Conservation (phyloP, 139 green algal species). For the Protoeuglena noctilucae region DNA sequence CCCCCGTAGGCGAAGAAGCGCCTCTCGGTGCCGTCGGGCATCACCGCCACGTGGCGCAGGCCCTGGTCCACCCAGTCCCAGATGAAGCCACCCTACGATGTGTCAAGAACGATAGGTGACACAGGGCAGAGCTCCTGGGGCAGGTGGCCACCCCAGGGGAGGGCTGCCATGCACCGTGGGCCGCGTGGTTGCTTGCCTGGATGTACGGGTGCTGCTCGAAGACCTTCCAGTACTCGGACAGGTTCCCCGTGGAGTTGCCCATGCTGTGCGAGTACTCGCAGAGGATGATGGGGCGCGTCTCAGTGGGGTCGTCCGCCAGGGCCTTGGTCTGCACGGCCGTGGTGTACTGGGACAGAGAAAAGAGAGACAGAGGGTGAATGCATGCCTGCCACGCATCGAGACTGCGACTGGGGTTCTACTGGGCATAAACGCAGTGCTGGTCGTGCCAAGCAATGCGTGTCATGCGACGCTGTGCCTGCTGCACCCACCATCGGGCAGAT, state of each 20-base stretch:
- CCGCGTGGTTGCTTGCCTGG: slow-evolving; percentile 9
- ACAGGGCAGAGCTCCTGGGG: too few relatives aligned
- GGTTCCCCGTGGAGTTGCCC: slow-evolving; percentile 89
- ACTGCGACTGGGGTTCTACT: too few relatives aligned
- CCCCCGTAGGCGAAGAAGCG: slow-evolving; percentile 75
- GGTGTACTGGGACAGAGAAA: too few relatives aligned
- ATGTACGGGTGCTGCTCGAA: slow-evolving; percentile 40
- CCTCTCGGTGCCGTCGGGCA: slow-evolving; percentile 10
- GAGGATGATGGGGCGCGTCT: slow-evolving; percentile 66
- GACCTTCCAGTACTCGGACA: slow-evolving; percentile 72
- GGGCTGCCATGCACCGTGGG: too few relatives aligned
- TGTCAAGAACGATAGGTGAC: too few relatives aligned
- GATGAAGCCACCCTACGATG: slow-evolving; percentile 86
- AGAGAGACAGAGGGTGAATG: too few relatives aligned
- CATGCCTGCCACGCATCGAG: too few relatives aligned
- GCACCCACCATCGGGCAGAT: slow-evolving; percentile 97
- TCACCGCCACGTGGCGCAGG: slow-evolving; percentile 18
- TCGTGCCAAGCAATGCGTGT: too few relatives aligned
- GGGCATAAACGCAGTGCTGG: too few relatives aligned
- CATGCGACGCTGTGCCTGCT: too few relatives aligned
- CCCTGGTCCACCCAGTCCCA: slow-evolving; percentile 97
- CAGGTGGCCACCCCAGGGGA: too few relatives aligned
- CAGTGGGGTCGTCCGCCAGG: slow-evolving; percentile 1
- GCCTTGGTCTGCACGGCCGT: slow-evolving; percentile 1
- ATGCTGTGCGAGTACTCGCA: slow-evolving; percentile 96